These are phyloP conservation scores for Schizophyllum amplum DNA, from an alignment of 1,284 basidiomycete genomes.

Conservation along the genomic window DNA sequence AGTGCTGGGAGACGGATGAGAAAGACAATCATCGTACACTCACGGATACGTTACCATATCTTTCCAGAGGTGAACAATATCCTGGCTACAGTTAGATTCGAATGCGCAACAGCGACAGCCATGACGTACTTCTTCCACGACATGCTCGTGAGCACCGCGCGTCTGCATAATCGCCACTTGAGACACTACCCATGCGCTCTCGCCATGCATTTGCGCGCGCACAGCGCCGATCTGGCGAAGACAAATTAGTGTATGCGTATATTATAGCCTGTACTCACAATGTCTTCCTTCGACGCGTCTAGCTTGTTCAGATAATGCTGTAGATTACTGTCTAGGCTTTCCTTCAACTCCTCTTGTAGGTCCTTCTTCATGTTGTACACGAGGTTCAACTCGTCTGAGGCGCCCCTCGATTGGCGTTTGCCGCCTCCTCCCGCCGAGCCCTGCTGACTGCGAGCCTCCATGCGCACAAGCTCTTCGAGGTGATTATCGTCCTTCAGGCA, in stretches of 20 bases:
- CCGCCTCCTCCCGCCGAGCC: constrained; percentile 1
- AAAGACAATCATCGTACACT: not conserved
- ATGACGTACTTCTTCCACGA: too few relatives aligned
- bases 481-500: constrained; percentile 17
- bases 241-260: not conserved
- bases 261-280: not conserved
- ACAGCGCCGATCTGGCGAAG: constrained; percentile 8
- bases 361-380: too few relatives aligned
- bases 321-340: constrained; percentile 29
- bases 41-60: not conserved
- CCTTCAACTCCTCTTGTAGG: constrained; percentile 27
- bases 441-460: constrained; percentile 11
- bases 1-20: constrained; percentile 11
- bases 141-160: too few relatives aligned
- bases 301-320: constrained; percentile 29
- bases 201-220: too few relatives aligned
- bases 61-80: too few relatives aligned
- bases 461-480: constrained; percentile 17
- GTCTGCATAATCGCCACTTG: too few relatives aligned
- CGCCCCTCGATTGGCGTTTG: constrained; percentile 14
- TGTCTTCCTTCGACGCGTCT: constrained; percentile 27
- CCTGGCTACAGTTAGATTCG: too few relatives aligned
- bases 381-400: too few relatives aligned
- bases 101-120: too few relatives aligned
- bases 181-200: too few relatives aligned